Percentiles rank a stretch among this genome's conserved stretches.
Evolutionary conservation across 106 monocot genomes (phyloP).

Genomic region (Iris macrosiphon): DNA sequence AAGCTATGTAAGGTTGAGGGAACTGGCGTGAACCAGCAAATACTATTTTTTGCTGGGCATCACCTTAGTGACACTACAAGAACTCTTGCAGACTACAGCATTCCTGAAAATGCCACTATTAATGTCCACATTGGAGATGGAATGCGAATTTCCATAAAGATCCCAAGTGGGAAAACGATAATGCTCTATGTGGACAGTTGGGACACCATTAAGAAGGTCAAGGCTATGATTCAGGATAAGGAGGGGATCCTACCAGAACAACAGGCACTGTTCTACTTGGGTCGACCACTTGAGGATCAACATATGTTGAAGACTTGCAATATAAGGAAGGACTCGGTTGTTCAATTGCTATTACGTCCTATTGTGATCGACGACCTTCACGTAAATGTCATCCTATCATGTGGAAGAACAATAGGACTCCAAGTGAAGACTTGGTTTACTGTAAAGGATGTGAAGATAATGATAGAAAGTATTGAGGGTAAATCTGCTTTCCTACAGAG

Average conservation of each 20-base stretch:
- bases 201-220: constrained; percentile 4
- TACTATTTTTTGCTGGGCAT: constrained; percentile 18
- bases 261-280: constrained; percentile 6
- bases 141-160: constrained; percentile 12
- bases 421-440: constrained; percentile 16
- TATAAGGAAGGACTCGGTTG: constrained; percentile 1
- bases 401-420: neutral
- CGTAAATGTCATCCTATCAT: neutral
- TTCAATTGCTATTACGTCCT: constrained; percentile 9
- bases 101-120: constrained; percentile 12
- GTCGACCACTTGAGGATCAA: constrained; percentile 5
- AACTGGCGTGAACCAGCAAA: constrained; percentile 11
- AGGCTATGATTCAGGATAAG: constrained; percentile 8
- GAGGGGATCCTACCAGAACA: constrained; percentile 7
- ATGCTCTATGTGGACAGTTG: constrained; percentile 12
- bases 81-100: constrained; percentile 15
- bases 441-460: constrained; percentile 16
- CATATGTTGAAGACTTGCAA: constrained; percentile 5
- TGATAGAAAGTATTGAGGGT: constrained; percentile 7
- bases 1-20: constrained; percentile 18
- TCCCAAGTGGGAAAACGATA: constrained; percentile 2
- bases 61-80: constrained; percentile 7
- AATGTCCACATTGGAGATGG: constrained; percentile 17
- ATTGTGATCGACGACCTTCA: neutral
- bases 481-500: neutral